Conservation (phyloP, 1,284 basidiomycete species). For the Ganoderma resinaceum region DNA sequence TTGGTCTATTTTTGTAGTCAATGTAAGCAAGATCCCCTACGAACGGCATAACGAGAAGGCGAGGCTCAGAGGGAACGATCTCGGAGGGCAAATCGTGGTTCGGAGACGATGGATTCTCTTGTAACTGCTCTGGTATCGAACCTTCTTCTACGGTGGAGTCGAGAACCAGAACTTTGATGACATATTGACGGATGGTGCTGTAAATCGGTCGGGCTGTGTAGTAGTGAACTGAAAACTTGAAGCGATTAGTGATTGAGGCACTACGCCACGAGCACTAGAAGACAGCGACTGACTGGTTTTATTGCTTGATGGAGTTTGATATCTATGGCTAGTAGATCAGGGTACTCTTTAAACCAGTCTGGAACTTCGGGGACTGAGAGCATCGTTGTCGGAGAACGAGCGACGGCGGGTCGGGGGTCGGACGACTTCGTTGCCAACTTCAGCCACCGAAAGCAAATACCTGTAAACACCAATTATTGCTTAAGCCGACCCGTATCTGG, state of each 20-base stretch:
- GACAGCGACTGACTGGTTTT: not conserved
- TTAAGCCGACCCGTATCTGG: too few relatives aligned
- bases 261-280: not conserved
- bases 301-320: not conserved
- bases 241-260: not conserved
- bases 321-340: not conserved
- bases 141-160: not conserved
- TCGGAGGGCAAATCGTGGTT: not conserved
- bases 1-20: not conserved
- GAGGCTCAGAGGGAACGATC: not conserved
- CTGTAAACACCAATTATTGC: not conserved
- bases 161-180: not conserved
- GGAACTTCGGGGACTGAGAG: not conserved
- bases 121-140: not conserved
- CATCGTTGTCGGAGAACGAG: not conserved
- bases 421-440: not conserved
- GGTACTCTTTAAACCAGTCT: slow-evolving; percentile 9
- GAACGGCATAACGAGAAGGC: not conserved
- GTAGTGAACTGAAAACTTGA: not conserved
- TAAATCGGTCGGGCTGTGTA: not conserved
- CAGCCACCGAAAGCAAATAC: not conserved
- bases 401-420: too few relatives aligned
- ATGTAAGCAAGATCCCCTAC: not conserved
- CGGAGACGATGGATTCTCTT: not conserved
- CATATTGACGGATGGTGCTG: not conserved